These are phyloP conservation scores for Penicillium sp. DNA, from an alignment of 2,329 filamentous ascomycete genomes.

Conservation along the genomic window DNA sequence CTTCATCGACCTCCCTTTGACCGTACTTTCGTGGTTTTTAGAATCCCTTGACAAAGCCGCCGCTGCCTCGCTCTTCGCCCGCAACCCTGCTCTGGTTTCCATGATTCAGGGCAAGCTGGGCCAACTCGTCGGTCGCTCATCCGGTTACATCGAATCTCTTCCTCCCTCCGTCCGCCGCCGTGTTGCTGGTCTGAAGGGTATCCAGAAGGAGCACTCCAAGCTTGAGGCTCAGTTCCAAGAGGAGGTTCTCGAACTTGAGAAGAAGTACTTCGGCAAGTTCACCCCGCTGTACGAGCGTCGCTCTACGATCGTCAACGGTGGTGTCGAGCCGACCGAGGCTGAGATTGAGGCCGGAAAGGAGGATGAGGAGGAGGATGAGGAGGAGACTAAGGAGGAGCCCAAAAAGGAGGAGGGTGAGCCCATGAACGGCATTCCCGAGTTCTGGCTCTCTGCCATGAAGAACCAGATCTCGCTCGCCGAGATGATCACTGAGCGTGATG, in stretches of 20 bases:
- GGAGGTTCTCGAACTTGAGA: slow-evolving; percentile 95
- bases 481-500: slow-evolving; percentile 97
- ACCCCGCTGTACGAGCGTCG: slow-evolving; percentile 96
- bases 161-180: slow-evolving; percentile 85
- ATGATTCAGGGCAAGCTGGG: slow-evolving; percentile 98
- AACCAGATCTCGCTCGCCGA: slow-evolving; percentile 96
- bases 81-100: slow-evolving; percentile 89
- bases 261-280: slow-evolving; percentile 99
- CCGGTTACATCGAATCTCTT: slow-evolving; percentile 96
- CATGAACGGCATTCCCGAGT: slow-evolving; percentile 87
- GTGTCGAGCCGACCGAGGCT: slow-evolving; percentile 77
- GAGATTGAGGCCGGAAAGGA: slow-evolving; percentile 86
- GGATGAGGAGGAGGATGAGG: slow-evolving; percentile 66
- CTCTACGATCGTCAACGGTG: slow-evolving; percentile 86
- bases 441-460: slow-evolving; percentile 99
- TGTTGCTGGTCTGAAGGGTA: slow-evolving; percentile 92
- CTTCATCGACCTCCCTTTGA: slow-evolving; percentile 8
- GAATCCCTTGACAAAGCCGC: slow-evolving; percentile 87
- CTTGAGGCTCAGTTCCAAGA: slow-evolving; percentile 98
- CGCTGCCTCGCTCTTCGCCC: slow-evolving; percentile 88
- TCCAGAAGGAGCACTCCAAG: slow-evolving; percentile 98
- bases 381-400: slow-evolving; percentile 55
- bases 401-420: slow-evolving; percentile 49
- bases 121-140: slow-evolving; percentile 88
- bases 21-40: slow-evolving; percentile 42